Evolutionary conservation across 2,329 filamentous ascomycete species (phyloP).

Genomic region (Aspergillus bombycis): DNA sequence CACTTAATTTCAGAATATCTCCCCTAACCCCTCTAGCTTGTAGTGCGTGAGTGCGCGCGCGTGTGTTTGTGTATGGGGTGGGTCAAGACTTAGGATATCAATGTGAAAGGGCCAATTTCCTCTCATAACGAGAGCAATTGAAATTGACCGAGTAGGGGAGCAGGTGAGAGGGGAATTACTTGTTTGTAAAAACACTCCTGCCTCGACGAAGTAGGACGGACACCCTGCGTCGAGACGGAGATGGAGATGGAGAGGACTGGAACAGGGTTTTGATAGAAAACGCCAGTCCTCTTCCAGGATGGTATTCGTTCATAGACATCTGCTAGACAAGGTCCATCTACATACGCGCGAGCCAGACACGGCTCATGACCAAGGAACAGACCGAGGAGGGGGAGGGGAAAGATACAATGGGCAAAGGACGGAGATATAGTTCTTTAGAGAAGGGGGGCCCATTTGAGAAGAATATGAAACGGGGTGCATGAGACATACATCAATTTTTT

Average conservation of each 20-base stretch:
- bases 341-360: slow-evolving; percentile 18
- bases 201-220: slow-evolving; percentile 40
- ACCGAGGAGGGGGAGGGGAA: slow-evolving; percentile 12
- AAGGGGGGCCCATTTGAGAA: slow-evolving; percentile 26
- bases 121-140: background rate
- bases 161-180: slow-evolving; percentile 27
- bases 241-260: slow-evolving; percentile 32
- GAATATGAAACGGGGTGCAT: slow-evolving; percentile 24
- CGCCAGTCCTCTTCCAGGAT: slow-evolving; percentile 35
- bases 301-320: slow-evolving; percentile 41
- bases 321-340: slow-evolving; percentile 36
- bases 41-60: background rate
- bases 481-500: slow-evolving; percentile 21
- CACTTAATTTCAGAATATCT: slow-evolving; percentile 7
- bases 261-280: slow-evolving; percentile 37
- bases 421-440: slow-evolving; percentile 13
- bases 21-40: slow-evolving; percentile 2
- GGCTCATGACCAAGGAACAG: slow-evolving; percentile 25
- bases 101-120: background rate
- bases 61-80: background rate
- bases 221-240: slow-evolving; percentile 34
- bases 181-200: slow-evolving; percentile 37
- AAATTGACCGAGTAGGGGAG: background rate
- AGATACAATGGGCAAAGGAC: slow-evolving; percentile 9
- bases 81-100: background rate